Evolutionary conservation across 139 green algal genomes (phyloP).

Genomic region (Marvania coccoides): DNA sequence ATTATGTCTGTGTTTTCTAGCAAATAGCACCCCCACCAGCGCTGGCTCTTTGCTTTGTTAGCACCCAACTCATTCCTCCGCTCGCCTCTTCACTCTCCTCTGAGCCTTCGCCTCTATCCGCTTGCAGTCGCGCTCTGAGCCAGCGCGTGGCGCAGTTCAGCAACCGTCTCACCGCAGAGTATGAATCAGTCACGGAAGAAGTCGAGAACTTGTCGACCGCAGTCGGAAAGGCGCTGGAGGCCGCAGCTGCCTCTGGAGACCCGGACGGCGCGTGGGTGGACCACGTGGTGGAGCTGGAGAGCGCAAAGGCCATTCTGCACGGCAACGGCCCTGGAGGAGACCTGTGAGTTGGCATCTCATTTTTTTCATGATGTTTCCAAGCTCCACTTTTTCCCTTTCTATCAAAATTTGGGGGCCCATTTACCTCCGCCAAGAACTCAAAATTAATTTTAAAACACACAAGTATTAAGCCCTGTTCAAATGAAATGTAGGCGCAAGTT

Average conservation of each 20-base stretch:
- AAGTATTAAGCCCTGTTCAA: background rate
- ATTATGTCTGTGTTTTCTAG: too few species aligned
- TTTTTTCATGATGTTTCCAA: background rate
- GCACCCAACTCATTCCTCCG: too few species aligned
- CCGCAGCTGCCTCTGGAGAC: background rate
- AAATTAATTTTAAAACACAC: background rate
- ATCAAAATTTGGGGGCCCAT: too few species aligned
- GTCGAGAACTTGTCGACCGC: constrained; percentile 18
- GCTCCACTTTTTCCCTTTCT: too few species aligned
- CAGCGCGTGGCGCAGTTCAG: constrained; percentile 46
- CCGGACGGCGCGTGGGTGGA: background rate
- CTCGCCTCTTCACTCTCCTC: background rate
- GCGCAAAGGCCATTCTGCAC: constrained; percentile 31
- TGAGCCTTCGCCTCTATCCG: background rate
- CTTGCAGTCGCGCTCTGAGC: constrained; percentile 50
- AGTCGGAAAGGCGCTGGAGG: background rate
- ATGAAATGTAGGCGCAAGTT: constrained; percentile 40
- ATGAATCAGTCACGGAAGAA: constrained; percentile 62
- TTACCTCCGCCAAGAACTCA: too few species aligned
- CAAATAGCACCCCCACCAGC: too few species aligned
- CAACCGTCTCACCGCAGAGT: constrained; percentile 52
- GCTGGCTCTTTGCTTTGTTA: too few species aligned
- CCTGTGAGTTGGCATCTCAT: constrained; percentile 31
- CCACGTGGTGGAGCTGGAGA: constrained; percentile 27
- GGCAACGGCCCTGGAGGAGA: constrained; percentile 61